Evolutionary conservation across 1,139 yeast species (phyloP).

Genomic region (Diutina neorugosa): DNA sequence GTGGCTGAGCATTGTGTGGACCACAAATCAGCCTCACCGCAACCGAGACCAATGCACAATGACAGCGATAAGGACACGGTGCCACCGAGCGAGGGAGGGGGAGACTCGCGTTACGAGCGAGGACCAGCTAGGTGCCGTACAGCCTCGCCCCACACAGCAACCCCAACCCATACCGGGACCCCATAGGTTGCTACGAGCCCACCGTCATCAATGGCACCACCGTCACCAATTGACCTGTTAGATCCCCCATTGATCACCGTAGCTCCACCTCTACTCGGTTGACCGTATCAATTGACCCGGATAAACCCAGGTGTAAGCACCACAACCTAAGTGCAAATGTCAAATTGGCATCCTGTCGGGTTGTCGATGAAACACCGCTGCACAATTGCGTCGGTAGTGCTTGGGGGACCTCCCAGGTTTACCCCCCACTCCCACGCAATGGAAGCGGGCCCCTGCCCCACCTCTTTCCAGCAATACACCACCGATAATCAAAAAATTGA

Average conservation of each 20-base stretch:
- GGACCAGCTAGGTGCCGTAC: neutral
- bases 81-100: neutral
- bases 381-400: neutral
- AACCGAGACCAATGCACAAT: neutral
- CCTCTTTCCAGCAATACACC: neutral
- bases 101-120: neutral
- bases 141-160: neutral
- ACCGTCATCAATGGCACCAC: neutral
- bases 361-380: neutral
- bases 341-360: neutral
- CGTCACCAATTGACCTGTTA: neutral
- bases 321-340: too few relatives aligned
- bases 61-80: neutral
- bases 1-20: neutral
- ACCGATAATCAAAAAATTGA: neutral
- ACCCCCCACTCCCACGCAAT: too few relatives aligned
- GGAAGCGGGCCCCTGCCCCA: neutral
- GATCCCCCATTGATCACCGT: neutral
- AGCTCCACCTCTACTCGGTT: too few relatives aligned
- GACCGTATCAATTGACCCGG: neutral
- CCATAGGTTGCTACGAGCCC: neutral
- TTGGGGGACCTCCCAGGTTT: neutral
- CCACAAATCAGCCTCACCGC: neutral
- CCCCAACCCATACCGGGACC: neutral
- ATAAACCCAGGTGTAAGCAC: too few relatives aligned